These are phyloP conservation scores for Peniophora sp. DNA, from an alignment of 1,284 basidiomycete species.

Conservation along the genomic window DNA sequence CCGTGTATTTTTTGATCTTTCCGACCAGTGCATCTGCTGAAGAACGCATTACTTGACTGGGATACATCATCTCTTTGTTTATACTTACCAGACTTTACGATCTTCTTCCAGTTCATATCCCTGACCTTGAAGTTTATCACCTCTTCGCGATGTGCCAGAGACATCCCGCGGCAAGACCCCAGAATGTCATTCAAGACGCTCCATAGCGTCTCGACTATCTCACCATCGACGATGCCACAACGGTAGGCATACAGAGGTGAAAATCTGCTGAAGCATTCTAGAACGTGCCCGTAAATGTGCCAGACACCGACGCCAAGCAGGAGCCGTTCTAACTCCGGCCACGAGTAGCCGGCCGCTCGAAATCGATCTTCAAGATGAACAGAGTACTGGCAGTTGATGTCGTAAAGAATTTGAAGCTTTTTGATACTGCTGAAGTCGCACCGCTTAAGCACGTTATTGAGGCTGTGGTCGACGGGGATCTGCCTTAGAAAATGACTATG, in stretches of 20 bases:
- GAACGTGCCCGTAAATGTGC: conserved; percentile 4
- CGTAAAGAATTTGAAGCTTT: background rate
- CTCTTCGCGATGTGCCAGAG: conserved; percentile 2
- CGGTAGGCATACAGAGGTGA: conserved; percentile 2
- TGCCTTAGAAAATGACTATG: background rate
- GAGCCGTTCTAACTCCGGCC: background rate
- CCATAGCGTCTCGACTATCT: conserved; percentile 5
- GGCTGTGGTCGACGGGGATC: background rate
- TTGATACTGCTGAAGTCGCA: background rate
- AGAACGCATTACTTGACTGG: too few relatives aligned
- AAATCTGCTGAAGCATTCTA: conserved; percentile 1
- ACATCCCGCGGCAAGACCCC: background rate
- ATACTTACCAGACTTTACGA: background rate
- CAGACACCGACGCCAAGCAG: background rate
- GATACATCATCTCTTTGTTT: too few relatives aligned
- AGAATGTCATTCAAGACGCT: background rate
- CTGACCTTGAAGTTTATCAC: conserved; percentile 2
- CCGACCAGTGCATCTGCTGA: too few relatives aligned
- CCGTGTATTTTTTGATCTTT: too few relatives aligned
- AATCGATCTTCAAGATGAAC: background rate
- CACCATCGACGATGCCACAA: conserved; percentile 4
- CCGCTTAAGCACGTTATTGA: background rate
- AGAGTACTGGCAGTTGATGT: background rate
- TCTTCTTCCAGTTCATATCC: conserved; percentile 5
- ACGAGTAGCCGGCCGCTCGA: background rate